phyloP scores from a whole-genome alignment of 2,329 filamentous ascomycete genomes.

The Chaetomium sp. region DNA sequence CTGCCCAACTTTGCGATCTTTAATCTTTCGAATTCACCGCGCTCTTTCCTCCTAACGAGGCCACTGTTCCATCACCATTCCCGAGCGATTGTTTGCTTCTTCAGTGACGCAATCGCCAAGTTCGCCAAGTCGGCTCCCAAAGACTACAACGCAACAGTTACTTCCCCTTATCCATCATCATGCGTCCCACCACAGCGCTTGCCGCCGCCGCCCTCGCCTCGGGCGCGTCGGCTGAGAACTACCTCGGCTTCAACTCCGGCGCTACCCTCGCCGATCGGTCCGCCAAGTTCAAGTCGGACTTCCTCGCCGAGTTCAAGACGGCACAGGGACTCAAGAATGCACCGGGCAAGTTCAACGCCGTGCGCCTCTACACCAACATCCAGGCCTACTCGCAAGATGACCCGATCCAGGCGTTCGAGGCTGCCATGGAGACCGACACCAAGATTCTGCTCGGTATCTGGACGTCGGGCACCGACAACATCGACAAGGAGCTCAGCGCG shows the following conservation, averaged over 20 bases:
- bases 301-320: slow-evolving; percentile 50
- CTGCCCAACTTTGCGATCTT: neutral
- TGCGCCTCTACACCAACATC: slow-evolving; percentile 70
- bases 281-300: slow-evolving; percentile 57
- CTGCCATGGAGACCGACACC: slow-evolving; percentile 62
- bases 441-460: slow-evolving; percentile 67
- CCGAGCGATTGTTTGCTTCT: neutral
- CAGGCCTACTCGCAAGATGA: slow-evolving; percentile 71
- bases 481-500: slow-evolving; percentile 61
- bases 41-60: slow-evolving; percentile 19
- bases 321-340: slow-evolving; percentile 47
- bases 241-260: slow-evolving; percentile 58
- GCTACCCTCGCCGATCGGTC: slow-evolving; percentile 49
- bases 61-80: neutral
- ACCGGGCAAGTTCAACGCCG: slow-evolving; percentile 59
- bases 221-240: slow-evolving; percentile 49
- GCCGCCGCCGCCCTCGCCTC: slow-evolving; percentile 46
- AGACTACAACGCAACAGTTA: neutral
- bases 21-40: slow-evolving; percentile 5
- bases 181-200: slow-evolving; percentile 47
- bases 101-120: slow-evolving; percentile 28
- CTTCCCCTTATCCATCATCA: slow-evolving; percentile 35
- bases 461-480: slow-evolving; percentile 58
- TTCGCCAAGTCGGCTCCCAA: slow-evolving; percentile 16
- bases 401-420: slow-evolving; percentile 79